Percentiles rank a stretch among this genome's conserved stretches.
Evolutionary conservation across 345 rosid genomes (phyloP).

Genomic region (Litchi chinensis): DNA sequence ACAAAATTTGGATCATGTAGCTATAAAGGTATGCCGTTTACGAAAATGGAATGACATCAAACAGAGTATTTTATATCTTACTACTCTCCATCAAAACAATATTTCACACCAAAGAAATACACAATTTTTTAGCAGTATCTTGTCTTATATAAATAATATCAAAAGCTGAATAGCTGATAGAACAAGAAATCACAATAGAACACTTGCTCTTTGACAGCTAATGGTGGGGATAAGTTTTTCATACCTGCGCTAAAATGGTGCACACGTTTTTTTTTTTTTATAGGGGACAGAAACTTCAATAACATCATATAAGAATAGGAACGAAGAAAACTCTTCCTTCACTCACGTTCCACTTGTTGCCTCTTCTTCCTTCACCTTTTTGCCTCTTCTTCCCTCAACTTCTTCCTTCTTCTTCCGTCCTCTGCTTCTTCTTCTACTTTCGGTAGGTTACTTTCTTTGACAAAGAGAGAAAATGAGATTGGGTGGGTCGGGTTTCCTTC

Average conservation of each 20-base stretch:
- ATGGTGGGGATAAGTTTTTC: not conserved
- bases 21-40: not conserved
- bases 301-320: too few relatives aligned
- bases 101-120: not conserved
- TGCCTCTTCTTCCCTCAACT: too few relatives aligned
- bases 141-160: not conserved
- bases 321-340: too few relatives aligned
- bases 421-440: too few relatives aligned
- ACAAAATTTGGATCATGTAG: not conserved
- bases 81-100: not conserved
- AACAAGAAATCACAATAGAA: not conserved
- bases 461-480: too few relatives aligned
- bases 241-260: conserved; percentile 77
- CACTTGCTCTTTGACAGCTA: not conserved
- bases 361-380: too few relatives aligned
- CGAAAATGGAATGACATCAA: not conserved
- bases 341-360: too few relatives aligned
- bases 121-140: not conserved
- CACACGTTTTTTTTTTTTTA: too few relatives aligned
- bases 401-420: too few relatives aligned
- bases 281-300: too few relatives aligned
- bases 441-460: too few relatives aligned
- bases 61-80: not conserved
- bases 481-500: too few relatives aligned
- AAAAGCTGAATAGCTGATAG: not conserved